Evolutionary conservation across 305 asterid species (phyloP).

Genomic region (Fraxinus xanthoxyloides): DNA sequence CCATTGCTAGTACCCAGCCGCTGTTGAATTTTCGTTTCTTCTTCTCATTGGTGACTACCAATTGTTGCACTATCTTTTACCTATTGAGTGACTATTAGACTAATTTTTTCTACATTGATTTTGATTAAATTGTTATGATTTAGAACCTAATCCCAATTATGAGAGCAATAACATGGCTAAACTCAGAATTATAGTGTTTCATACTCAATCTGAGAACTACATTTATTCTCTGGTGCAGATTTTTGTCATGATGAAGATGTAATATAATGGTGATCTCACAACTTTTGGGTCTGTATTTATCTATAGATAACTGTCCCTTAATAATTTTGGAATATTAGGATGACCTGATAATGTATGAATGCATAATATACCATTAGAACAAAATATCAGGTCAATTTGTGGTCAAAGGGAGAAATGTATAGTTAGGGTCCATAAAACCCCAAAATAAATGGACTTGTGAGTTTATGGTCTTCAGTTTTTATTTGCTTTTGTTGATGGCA

Average conservation of each 20-base stretch:
- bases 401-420: neutral
- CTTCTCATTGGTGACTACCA: neutral
- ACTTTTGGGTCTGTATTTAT: neutral
- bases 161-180: neutral
- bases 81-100: neutral
- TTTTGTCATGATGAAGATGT: neutral
- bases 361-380: neutral
- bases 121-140: neutral
- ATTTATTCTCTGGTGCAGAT: neutral
- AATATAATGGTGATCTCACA: neutral
- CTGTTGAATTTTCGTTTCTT: neutral
- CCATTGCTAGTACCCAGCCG: neutral
- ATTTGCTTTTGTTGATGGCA: neutral
- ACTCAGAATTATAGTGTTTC: neutral
- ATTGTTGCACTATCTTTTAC: neutral
- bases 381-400: neutral
- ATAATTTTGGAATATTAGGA: neutral
- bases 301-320: neutral
- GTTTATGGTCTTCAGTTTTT: neutral
- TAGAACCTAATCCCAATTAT: neutral
- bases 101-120: neutral
- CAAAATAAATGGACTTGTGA: neutral
- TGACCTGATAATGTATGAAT: neutral
- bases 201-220: neutral
- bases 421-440: neutral